phyloP scores from a whole-genome alignment of 441 rosid species.

The Euphorbia schlechtendalii region DNA sequence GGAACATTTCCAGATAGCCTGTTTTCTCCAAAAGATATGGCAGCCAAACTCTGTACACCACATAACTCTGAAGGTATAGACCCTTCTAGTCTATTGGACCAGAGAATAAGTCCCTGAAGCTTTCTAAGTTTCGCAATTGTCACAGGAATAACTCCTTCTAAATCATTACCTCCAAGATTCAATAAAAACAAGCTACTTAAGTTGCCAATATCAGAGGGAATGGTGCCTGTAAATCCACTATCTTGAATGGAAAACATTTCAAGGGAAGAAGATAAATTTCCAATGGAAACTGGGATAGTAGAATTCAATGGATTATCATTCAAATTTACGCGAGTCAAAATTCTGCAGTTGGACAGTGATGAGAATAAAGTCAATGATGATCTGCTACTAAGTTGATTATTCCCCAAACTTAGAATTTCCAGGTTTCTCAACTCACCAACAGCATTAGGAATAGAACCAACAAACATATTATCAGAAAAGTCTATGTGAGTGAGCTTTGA shows the following conservation, averaged over 20 bases:
- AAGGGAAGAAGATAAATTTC: no score
- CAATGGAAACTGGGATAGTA: no score
- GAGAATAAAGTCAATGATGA: not conserved
- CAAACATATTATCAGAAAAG: not conserved
- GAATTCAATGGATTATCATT: no score
- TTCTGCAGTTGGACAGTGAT: no score
- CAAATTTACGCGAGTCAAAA: no score
- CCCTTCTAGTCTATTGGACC: not conserved
- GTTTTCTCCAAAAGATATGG: no score
- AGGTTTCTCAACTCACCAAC: constrained; percentile 2
- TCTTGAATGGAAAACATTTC: no score
- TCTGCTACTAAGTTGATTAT: not conserved
- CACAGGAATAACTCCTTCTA: not conserved
- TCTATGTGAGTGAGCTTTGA: not conserved
- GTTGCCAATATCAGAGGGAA: constrained; percentile 12
- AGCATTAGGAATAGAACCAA: constrained; percentile 4
- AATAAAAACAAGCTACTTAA: no score
- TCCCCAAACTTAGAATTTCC: not conserved
- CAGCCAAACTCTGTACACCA: no score
- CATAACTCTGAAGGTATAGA: no score
- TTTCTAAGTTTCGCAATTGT: constrained; percentile 2
- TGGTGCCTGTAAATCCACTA: constrained; percentile 9
- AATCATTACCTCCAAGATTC: no score
- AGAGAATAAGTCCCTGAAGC: not conserved
- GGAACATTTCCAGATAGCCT: constrained; percentile 1